A percentile compares a stretch with the other conserved stretches of the same genome.
Evolutionary conservation across 2,329 filamentous ascomycete genomes (phyloP).

Genomic region (Nemania diffusa): DNA sequence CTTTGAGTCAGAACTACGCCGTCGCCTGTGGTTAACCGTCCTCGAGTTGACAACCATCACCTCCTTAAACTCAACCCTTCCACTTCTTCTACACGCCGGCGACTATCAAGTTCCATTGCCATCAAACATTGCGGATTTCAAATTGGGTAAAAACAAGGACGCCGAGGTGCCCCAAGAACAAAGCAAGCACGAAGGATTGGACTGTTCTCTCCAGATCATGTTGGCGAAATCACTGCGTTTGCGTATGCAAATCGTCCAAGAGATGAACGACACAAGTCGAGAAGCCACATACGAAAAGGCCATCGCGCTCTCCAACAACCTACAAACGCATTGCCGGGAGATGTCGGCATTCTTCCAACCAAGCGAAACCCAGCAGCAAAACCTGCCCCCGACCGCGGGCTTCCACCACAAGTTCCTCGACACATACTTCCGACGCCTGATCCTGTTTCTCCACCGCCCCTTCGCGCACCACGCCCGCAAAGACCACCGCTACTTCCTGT

Average conservation of each 20-base stretch:
- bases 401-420: slow-evolving; percentile 45
- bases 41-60: slow-evolving; percentile 43
- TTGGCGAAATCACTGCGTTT: slow-evolving; percentile 38
- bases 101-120: slow-evolving; percentile 38
- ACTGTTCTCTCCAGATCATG: slow-evolving; percentile 41
- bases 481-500: slow-evolving; percentile 41
- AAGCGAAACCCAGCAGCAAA: neutral
- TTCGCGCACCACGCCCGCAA: slow-evolving; percentile 38
- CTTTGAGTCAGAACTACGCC: slow-evolving; percentile 44
- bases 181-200: slow-evolving; percentile 27
- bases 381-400: neutral
- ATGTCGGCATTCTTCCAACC: slow-evolving; percentile 37
- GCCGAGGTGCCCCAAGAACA: neutral
- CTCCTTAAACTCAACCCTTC: slow-evolving; percentile 41
- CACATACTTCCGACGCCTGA: slow-evolving; percentile 41
- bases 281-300: slow-evolving; percentile 34
- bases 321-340: slow-evolving; percentile 41
- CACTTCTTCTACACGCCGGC: slow-evolving; percentile 33
- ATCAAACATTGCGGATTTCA: slow-evolving; percentile 39
- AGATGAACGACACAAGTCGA: slow-evolving; percentile 36
- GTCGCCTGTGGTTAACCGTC: slow-evolving; percentile 47
- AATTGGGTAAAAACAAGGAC: slow-evolving; percentile 6
- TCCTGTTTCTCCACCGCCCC: slow-evolving; percentile 42
- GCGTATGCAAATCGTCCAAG: slow-evolving; percentile 39
- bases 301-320: slow-evolving; percentile 30